Conservation (phyloP, 2,329 filamentous ascomycete genomes). For the Microsporum audouinii region DNA sequence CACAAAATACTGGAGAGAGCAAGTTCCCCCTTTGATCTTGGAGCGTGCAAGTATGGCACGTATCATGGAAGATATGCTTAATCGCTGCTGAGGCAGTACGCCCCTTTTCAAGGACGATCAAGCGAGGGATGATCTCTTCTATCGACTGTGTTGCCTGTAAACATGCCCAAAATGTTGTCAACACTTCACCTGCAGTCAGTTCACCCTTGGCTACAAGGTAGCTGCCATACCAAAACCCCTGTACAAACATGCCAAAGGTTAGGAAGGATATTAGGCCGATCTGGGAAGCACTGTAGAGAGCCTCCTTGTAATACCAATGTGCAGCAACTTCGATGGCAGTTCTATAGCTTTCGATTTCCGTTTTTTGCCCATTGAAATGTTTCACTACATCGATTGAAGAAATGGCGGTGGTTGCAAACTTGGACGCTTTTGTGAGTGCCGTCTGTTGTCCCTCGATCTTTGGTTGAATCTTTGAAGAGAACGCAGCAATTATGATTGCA, state of each 20-base stretch:
- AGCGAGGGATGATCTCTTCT: slow-evolving; percentile 62
- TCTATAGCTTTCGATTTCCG: slow-evolving; percentile 58
- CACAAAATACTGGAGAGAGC: slow-evolving; percentile 35
- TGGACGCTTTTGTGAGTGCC: slow-evolving; percentile 59
- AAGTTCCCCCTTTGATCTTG: slow-evolving; percentile 22
- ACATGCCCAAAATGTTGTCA: slow-evolving; percentile 78
- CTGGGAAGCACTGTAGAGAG: slow-evolving; percentile 57
- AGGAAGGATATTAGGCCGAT: slow-evolving; percentile 63
- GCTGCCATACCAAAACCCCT: slow-evolving; percentile 82
- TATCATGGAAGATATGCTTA: slow-evolving; percentile 31
- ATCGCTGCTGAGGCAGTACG: slow-evolving; percentile 60
- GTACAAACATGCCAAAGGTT: slow-evolving; percentile 66
- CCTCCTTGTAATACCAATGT: slow-evolving; percentile 55
- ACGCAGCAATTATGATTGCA: slow-evolving; percentile 45
- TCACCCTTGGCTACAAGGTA: slow-evolving; percentile 52
- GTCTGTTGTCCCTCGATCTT: slow-evolving; percentile 59
- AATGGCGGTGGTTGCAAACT: slow-evolving; percentile 57
- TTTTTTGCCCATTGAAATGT: slow-evolving; percentile 62
- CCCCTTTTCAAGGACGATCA: slow-evolving; percentile 67
- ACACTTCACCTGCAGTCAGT: slow-evolving; percentile 52
- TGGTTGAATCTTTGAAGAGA: slow-evolving; percentile 51
- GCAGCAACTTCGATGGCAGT: slow-evolving; percentile 48
- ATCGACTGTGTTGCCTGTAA: slow-evolving; percentile 65
- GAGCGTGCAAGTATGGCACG: slow-evolving; percentile 4
- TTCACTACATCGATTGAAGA: slow-evolving; percentile 75